phyloP scores from a whole-genome alignment of 192 early-diverging fungal species.

The Spizellomyces sp. region DNA sequence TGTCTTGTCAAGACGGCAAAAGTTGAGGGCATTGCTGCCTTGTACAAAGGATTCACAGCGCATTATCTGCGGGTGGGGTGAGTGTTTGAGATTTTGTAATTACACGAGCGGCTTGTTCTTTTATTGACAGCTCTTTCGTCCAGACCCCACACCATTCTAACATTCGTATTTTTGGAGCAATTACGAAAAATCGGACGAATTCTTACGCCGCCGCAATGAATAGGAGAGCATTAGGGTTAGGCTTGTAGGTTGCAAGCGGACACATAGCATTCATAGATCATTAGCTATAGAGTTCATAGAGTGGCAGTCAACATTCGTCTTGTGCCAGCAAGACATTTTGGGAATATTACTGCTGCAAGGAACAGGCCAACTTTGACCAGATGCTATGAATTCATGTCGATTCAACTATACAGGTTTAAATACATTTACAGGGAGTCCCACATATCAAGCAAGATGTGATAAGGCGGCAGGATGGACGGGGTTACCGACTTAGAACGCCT shows the following conservation, averaged over 20 bases:
- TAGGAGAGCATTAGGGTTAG: no score
- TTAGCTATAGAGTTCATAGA: no score
- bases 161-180: constrained; percentile 90
- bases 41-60: constrained; percentile 92
- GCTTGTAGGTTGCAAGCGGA: no score
- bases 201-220: neutral
- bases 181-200: constrained; percentile 16
- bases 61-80: constrained; percentile 91
- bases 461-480: neutral
- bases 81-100: constrained; percentile 5
- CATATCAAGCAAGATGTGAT: neutral
- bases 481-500: constrained; percentile 21
- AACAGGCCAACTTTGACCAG: no score
- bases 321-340: neutral
- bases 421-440: no score
- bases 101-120: neutral
- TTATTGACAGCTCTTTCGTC: neutral
- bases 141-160: constrained; percentile 89
- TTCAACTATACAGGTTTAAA: no score
- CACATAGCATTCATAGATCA: no score
- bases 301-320: neutral
- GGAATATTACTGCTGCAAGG: no score
- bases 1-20: constrained; percentile 83
- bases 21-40: constrained; percentile 77
- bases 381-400: no score